Evolutionary conservation across 1,284 basidiomycete genomes (phyloP).

Genomic region (Abortiporus biennis): DNA sequence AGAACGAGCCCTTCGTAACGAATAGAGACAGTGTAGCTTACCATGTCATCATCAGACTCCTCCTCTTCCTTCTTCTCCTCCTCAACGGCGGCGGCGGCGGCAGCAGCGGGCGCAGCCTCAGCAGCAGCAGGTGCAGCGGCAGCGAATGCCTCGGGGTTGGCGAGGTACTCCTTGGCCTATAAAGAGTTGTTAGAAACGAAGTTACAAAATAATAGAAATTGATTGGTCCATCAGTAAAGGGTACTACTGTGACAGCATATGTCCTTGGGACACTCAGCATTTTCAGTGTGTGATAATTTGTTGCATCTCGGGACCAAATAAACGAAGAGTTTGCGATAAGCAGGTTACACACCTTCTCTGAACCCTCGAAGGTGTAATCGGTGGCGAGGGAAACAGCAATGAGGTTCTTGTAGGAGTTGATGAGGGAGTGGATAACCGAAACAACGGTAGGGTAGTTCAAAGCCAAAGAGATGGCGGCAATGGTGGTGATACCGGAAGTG

Average conservation of each 20-base stretch:
- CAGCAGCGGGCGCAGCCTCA: conserved; percentile 43
- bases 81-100: conserved; percentile 41
- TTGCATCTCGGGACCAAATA: conserved; percentile 28
- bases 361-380: conserved; percentile 93
- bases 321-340: conserved; percentile 16
- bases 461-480: conserved; percentile 94
- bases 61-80: conserved; percentile 71
- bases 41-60: conserved; percentile 79
- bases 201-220: conserved; percentile 11
- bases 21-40: conserved; percentile 26
- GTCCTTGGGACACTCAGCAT: conserved; percentile 61
- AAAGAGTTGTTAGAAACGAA: conserved; percentile 20
- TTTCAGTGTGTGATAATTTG: conserved; percentile 72
- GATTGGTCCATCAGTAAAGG: conserved; percentile 27
- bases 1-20: neutral
- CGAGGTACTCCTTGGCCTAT: conserved; percentile 93
- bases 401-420: conserved; percentile 99
- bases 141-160: conserved; percentile 95
- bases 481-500: conserved; percentile 89
- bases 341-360: conserved; percentile 71
- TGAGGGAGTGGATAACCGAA: conserved; percentile 89
- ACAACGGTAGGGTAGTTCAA: conserved; percentile 95
- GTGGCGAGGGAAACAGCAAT: conserved; percentile 88
- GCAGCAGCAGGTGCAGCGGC: conserved; percentile 67
- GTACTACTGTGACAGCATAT: conserved; percentile 38